Conservation (phyloP, 2,329 filamentous ascomycete genomes). For the Aspergillus sp. region DNA sequence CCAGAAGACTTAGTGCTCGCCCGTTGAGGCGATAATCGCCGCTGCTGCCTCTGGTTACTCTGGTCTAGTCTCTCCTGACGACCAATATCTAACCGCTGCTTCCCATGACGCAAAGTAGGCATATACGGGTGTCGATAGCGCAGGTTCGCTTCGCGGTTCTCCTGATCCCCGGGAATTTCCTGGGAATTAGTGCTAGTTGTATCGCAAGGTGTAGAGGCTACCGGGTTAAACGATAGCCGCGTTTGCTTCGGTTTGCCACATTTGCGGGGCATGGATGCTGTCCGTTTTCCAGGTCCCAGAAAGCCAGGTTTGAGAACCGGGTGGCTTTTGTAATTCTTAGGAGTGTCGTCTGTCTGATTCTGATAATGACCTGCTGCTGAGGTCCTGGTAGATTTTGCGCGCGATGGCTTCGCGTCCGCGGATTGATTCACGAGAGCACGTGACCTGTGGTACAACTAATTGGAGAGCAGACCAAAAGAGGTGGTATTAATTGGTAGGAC, state of each 20-base stretch:
- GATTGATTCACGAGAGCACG: conserved; percentile 13
- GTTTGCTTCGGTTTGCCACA: conserved; percentile 32
- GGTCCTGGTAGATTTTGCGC: neutral
- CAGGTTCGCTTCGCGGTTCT: conserved; percentile 25
- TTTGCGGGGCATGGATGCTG: conserved; percentile 22
- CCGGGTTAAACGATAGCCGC: conserved; percentile 35
- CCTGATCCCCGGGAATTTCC: conserved; percentile 12
- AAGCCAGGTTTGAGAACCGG: no score
- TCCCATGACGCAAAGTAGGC: conserved; percentile 7
- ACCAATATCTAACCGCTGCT: conserved; percentile 6
- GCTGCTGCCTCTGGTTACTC: neutral
- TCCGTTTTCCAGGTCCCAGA: neutral
- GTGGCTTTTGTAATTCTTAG: no score
- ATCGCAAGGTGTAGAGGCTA: conserved; percentile 21
- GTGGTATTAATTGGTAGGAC: neutral
- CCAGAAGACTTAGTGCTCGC: neutral
- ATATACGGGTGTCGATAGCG: conserved; percentile 25
- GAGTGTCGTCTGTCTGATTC: no score
- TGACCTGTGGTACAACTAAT: conserved; percentile 6
- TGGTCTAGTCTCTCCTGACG: neutral
- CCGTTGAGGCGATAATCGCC: conserved; percentile 3
- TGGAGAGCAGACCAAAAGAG: neutral
- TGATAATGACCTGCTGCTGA: no score
- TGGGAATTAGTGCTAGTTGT: conserved; percentile 2
- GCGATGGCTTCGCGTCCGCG: conserved; percentile 11